Evolutionary conservation across 2,329 filamentous ascomycete species (phyloP), one percentile per base, ranked within the genome.

Genomic region (Fusarium nematophilum): DNA sequence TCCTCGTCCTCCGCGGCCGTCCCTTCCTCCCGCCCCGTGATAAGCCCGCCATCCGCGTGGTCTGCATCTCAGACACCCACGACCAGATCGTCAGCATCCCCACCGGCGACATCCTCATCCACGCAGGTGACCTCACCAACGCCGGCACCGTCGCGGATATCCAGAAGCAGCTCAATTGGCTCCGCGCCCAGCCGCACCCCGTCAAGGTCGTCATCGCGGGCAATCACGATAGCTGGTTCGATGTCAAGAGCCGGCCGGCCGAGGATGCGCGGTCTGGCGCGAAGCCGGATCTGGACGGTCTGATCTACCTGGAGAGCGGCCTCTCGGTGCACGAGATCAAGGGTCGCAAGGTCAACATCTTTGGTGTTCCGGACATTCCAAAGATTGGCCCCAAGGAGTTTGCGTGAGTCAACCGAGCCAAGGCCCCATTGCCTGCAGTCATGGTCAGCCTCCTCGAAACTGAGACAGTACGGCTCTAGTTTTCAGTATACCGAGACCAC

Each of bases 51-150:
- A 85, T 97, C 70, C 87, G 88, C 56, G 83, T 97, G 21, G 91
- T 97, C 61, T 96, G 92, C 76, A 86, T 97, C 62, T 94, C 92
- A 9, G 94, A 97, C 76, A 97, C 94, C 0, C 94, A 97, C 77
- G 86, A 86, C 56, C 81, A 83, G 34, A 81, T 81, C 9, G 78
- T 86, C 7, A 66, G 75, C 14, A 81, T 96, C 1, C 92, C 93
- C 0, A 76, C 83, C 9, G 93, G 93, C 51, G 93, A 97, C 73
- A 81, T 97, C 17, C 84, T 98, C 42, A 90, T 98, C 66, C 94
- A 97, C 72, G 91, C 92, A 3, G 94, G 94, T 30, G 94, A 98
- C 76, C 81, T 97, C 68, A 90, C 89, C 48, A 88, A 92, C 65
- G 79, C 80, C 17, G 94, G 94, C 31, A 90, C 86, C 8, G 83